Conservation (phyloP, 176 grass and related monocot species). For the Musa itinerans region DNA sequence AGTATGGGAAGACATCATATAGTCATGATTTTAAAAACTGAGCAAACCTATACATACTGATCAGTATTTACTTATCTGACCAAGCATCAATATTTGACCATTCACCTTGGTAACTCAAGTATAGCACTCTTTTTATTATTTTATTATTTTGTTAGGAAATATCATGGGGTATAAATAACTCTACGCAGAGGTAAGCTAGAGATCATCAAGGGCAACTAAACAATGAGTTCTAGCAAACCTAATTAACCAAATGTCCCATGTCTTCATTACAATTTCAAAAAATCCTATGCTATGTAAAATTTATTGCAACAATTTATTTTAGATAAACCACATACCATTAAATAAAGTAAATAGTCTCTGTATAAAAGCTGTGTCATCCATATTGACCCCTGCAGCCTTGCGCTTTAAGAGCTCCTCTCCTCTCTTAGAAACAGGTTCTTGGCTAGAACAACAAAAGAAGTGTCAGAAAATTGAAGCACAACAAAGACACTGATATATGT, state of each 20-base stretch:
- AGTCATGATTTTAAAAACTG: too few species aligned
- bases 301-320: neutral
- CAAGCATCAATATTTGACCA: too few species aligned
- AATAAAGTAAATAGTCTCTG: constrained; percentile 70
- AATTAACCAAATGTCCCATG: neutral
- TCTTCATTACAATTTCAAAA: neutral
- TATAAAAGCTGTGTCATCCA: constrained; percentile 69
- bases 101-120: too few species aligned
- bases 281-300: neutral
- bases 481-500: neutral
- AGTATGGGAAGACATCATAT: too few species aligned
- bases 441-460: constrained; percentile 42
- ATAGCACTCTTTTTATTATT: too few species aligned
- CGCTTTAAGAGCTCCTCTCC: constrained; percentile 74
- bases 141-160: too few species aligned
- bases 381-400: constrained; percentile 55
- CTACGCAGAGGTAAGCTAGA: neutral
- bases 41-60: too few species aligned
- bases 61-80: too few species aligned
- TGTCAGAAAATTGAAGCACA: neutral
- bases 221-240: neutral
- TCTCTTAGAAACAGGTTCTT: constrained; percentile 85
- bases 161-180: neutral
- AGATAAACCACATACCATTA: constrained; percentile 43
- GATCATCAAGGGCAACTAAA: neutral